Base-by-base conservation (phyloP, 768 basidiomycete species). In the Calocera viscosa region DNA sequence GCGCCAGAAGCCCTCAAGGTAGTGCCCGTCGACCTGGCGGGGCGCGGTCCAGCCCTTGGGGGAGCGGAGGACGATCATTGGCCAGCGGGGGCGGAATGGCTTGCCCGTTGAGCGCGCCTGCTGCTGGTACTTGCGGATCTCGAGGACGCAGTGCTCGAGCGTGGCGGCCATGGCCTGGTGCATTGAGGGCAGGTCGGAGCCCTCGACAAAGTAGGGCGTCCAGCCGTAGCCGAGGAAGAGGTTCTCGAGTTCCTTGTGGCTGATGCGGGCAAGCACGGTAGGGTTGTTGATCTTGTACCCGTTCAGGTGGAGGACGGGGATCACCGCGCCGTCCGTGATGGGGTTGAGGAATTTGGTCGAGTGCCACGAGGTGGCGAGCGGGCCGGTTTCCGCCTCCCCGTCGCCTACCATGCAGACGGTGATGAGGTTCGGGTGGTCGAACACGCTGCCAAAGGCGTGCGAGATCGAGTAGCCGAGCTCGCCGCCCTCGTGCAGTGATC, bases 61-160 rank as follows among this genome's bases (percentile, higher is more conserved):
- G 1, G 90, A 90, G 49, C 92, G 84, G 49, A 94, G 81, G 72
- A 94, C 83, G 69, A 96, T 78, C 73, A 94, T 82, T 2, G 93
- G 93, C 90, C 90, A 94, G 47, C 90, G 82, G n/a, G 93, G 93
- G 78, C 94, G 94, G 69, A 91, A 84, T 17, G 91, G 86, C 1
- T 86, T 82, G 1, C 89, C 89, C 12, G 77, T 79, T 5, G 53
- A 60, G 53, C 93, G 85, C 19, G 93, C 92, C 0, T 88, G 90
- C 0, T 76, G 75, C 74, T 96, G 92, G 64, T 94, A 94, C 70
- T 80, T 84, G 71, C 73, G 64, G 68, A 91, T 90, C 76, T 90
- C 86, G 10, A 71, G 76, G 12, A 88, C 74, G 0, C 89, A 89
- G 89, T 91, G 94, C 66, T 89, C 85, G 78, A 95, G 82, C 22